Evolutionary conservation across 495 filamentous ascomycete genomes (phyloP).

Genomic region (Xylaria longipes): DNA sequence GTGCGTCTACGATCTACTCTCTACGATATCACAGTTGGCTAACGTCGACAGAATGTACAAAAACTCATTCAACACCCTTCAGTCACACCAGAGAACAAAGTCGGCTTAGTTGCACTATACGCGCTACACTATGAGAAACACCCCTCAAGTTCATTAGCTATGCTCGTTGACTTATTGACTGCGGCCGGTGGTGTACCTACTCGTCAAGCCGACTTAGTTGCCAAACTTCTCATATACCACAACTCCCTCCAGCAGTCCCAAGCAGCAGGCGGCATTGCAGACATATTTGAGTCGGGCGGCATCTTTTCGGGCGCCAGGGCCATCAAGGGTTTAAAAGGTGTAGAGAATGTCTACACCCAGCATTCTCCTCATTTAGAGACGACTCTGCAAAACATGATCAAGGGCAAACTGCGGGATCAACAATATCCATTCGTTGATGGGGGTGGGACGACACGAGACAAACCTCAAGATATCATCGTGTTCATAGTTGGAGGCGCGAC

Average conservation of each 20-base stretch:
- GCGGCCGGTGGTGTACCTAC: constrained; percentile 76
- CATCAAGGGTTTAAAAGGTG: constrained; percentile 94
- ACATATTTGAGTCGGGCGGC: constrained; percentile 88
- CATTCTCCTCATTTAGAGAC: constrained; percentile 88
- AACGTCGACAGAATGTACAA: constrained; percentile 72
- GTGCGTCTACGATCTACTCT: constrained; percentile 50
- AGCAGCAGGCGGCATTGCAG: constrained; percentile 76
- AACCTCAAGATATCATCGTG: constrained; percentile 93
- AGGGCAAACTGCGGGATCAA: constrained; percentile 81
- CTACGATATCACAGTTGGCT: neutral
- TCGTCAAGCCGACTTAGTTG: constrained; percentile 74
- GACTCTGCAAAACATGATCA: constrained; percentile 90
- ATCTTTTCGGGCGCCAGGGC: constrained; percentile 90
- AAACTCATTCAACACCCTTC: constrained; percentile 76
- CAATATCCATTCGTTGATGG: constrained; percentile 94
- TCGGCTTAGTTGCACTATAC: constrained; percentile 88
- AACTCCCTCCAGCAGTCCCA: constrained; percentile 78
- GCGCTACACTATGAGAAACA: constrained; percentile 89
- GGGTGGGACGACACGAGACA: constrained; percentile 81
- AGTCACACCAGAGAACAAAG: constrained; percentile 78
- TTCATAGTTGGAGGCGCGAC: constrained; percentile 94
- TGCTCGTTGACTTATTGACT: constrained; percentile 83
- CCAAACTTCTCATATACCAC: constrained; percentile 81
- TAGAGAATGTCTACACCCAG: constrained; percentile 98
- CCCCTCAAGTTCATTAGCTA: constrained; percentile 75